Evolutionary conservation across 2,329 filamentous ascomycete species (phyloP).

Genomic region (Scytalidium sp.): DNA sequence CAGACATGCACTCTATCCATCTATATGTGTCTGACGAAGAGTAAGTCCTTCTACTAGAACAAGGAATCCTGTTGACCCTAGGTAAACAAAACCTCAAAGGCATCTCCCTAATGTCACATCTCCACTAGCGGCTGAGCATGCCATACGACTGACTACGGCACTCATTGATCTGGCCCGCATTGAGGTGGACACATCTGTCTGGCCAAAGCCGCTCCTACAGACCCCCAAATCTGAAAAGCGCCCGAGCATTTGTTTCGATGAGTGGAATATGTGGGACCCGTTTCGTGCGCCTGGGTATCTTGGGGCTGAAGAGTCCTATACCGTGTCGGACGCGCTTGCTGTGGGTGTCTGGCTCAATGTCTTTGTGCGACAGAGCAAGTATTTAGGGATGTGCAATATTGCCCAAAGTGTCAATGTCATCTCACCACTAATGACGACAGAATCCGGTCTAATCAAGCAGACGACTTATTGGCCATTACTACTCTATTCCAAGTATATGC

Average conservation of each 20-base stretch:
- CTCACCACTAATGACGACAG: slow-evolving; percentile 60
- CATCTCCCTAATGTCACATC: slow-evolving; percentile 48
- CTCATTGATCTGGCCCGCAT: slow-evolving; percentile 59
- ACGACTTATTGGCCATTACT: slow-evolving; percentile 63
- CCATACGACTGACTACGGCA: slow-evolving; percentile 55
- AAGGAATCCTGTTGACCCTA: slow-evolving; percentile 35
- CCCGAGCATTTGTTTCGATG: slow-evolving; percentile 65
- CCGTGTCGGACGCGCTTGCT: slow-evolving; percentile 60
- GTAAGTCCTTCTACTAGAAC: slow-evolving; percentile 32
- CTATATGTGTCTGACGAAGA: slow-evolving; percentile 49
- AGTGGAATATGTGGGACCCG: slow-evolving; percentile 70
- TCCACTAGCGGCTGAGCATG: slow-evolving; percentile 56
- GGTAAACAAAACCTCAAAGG: slow-evolving; percentile 40
- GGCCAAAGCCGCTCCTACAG: slow-evolving; percentile 36
- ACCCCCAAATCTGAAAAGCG: slow-evolving; percentile 42
- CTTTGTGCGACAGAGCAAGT: slow-evolving; percentile 59
- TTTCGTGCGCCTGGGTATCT: slow-evolving; percentile 57
- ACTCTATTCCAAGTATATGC: slow-evolving; percentile 67
- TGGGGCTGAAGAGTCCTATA: slow-evolving; percentile 62
- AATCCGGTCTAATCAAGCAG: slow-evolving; percentile 56
- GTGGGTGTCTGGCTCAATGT: slow-evolving; percentile 63
- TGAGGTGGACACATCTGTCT: too few relatives aligned
- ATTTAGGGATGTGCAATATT: slow-evolving; percentile 65
- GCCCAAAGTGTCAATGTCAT: slow-evolving; percentile 69
- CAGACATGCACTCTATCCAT: slow-evolving; percentile 65